Percentiles rank a stretch among this genome's conserved stretches.
Evolutionary conservation across 495 filamentous ascomycete genomes (phyloP).

Genomic region (Penicillium cinerascens): DNA sequence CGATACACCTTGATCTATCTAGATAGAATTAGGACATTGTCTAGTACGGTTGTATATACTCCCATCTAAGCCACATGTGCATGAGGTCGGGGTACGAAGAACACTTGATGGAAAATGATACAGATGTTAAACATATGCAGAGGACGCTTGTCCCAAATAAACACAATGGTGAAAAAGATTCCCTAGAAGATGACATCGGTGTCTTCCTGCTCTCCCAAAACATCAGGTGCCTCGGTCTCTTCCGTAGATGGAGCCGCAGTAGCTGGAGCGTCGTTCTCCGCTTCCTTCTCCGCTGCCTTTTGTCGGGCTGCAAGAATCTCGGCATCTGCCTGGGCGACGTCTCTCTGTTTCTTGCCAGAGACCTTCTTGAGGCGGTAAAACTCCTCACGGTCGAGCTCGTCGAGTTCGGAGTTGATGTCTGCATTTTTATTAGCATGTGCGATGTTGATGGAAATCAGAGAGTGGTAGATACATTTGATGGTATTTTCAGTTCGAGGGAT

Average conservation of each 20-base stretch:
- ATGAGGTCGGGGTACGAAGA: slow-evolving; percentile 5
- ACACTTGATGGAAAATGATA: slow-evolving; percentile 16
- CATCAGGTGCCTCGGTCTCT: slow-evolving; percentile 53
- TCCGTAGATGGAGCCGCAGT: slow-evolving; percentile 9
- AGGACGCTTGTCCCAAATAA: slow-evolving; percentile 7
- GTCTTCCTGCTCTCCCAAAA: slow-evolving; percentile 83
- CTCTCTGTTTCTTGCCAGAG: slow-evolving; percentile 89
- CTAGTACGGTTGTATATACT: slow-evolving; percentile 5
- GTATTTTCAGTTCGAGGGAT: slow-evolving; percentile 98
- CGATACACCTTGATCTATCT: not conserved
- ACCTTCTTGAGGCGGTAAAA: slow-evolving; percentile 99
- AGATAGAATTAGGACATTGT: not conserved
- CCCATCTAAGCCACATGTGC: slow-evolving; percentile 10
- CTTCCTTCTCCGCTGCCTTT: slow-evolving; percentile 40
- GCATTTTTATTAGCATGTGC: slow-evolving; percentile 14
- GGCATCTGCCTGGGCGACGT: slow-evolving; percentile 68
- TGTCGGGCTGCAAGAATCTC: slow-evolving; percentile 63
- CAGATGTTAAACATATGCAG: slow-evolving; percentile 19
- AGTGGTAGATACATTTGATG: slow-evolving; percentile 72
- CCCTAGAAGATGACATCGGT: slow-evolving; percentile 90
- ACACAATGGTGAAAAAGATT: slow-evolving; percentile 5
- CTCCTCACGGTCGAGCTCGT: slow-evolving; percentile 96
- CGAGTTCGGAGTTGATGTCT: slow-evolving; percentile 98
- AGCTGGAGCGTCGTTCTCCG: slow-evolving; percentile 28
- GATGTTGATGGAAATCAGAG: not conserved